Conservation (phyloP, 495 filamentous ascomycete species). For the Xanthoparmelia taractica region DNA sequence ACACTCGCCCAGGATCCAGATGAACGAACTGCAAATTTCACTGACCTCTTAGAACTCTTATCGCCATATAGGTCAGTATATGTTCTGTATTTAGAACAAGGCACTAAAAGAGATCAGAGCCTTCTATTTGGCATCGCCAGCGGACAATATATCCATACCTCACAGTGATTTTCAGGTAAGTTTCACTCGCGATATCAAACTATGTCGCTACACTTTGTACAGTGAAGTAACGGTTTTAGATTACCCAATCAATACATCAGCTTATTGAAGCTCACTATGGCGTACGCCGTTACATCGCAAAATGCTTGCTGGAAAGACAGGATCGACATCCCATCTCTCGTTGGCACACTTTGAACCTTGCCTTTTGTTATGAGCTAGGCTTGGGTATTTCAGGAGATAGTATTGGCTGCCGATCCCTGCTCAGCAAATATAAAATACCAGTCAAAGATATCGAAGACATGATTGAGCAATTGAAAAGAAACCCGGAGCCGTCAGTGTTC, state of each 20-base stretch:
- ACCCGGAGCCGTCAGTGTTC: neutral
- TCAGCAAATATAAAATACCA: neutral
- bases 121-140: neutral
- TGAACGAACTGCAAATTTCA: conserved; percentile 1
- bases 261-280: conserved; percentile 3
- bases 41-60: conserved; percentile 3
- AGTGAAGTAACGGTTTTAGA: conserved; percentile 1
- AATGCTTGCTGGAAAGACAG: neutral
- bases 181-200: neutral
- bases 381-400: neutral
- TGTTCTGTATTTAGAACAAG: neutral
- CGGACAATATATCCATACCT: neutral
- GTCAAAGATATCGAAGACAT: neutral
- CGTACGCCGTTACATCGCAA: neutral
- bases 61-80: conserved; percentile 1
- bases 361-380: conserved; percentile 4
- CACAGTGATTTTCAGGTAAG: neutral
- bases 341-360: neutral
- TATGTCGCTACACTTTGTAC: neutral
- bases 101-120: neutral
- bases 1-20: conserved; percentile 2
- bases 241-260: neutral
- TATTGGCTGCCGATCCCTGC: too few species aligned
- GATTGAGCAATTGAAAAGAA: neutral
- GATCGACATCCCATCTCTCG: neutral